Evolutionary conservation across 768 basidiomycete genomes (phyloP), one percentile per base, ranked within the genome.

Genomic region (Suillus variegatus): DNA sequence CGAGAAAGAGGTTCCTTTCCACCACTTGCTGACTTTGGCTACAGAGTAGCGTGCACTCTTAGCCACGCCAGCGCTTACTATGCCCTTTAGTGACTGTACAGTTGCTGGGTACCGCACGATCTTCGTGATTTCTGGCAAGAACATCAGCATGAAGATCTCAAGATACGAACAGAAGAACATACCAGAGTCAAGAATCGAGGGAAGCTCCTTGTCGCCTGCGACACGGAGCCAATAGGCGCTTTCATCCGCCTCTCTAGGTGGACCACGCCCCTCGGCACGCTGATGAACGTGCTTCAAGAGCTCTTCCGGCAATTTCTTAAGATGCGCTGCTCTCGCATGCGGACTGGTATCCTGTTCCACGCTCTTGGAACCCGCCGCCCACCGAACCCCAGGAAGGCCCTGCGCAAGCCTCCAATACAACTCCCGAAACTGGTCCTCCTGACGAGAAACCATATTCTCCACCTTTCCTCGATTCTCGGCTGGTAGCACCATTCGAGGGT

Each of bases 391-490:
- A 16, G 93, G 93, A 1, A 95, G 78, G 0, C 90, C 93, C 35
- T 86, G 85, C 4, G 89, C 91, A 16, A 93, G 81, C 35, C 89
- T 85, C 74, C 88, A 87, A 81, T 99, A 99, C 65, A 99, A 79
- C 73, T 92, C 92, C 65, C 86, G 86, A 79, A 99, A 99, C 75
- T 95, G 93, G 20, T 84, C 83, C 20, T 83, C 82, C 79, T 97
- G 94, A 60, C 87, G 88, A 64, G 82, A 81, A 49, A 99, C 96
- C 70, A 99, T 98, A 77, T 98, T 99, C 56, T 81, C 80, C n/a
- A 99, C 91, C 80, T 99, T 99, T 66, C 86, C 83, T 36, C 95
- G 89, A 79, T 99, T 97, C 83, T 99, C 97, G 0, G 89, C 95
- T 1, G 95, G 95, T 6, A 96, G 85, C 56, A 92, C 69, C 97